Conservation (phyloP, 1,284 basidiomycete genomes). For the Stereum hirsutum region DNA sequence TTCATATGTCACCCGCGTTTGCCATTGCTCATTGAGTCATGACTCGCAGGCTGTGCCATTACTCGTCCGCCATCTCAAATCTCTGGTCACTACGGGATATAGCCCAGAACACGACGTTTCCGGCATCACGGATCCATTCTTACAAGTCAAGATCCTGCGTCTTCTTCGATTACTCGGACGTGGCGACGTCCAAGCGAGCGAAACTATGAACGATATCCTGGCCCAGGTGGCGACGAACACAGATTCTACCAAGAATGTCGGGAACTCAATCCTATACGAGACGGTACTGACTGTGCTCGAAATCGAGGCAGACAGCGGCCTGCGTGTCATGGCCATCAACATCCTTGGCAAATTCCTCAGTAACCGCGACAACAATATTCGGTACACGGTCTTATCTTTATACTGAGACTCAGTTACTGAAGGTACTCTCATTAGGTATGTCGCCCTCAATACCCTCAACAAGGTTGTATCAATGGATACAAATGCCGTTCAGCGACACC, state of each 20-base stretch:
- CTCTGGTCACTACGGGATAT: constrained; percentile 93
- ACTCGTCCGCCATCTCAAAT: constrained; percentile 93
- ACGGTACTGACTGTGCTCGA: constrained; percentile 97
- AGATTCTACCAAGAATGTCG: constrained; percentile 96
- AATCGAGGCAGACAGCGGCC: constrained; percentile 92
- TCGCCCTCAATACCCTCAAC: constrained; percentile 96
- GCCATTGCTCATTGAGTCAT: constrained; percentile 1
- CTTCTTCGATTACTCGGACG: constrained; percentile 83
- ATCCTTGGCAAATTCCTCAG: constrained; percentile 97
- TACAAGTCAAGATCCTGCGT: constrained; percentile 97
- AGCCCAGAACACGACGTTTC: constrained; percentile 99
- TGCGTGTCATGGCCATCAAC: constrained; percentile 99
- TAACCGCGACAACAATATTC: constrained; percentile 98
- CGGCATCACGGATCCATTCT: constrained; percentile 97
- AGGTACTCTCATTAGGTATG: constrained; percentile 58
- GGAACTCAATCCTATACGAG: constrained; percentile 97
- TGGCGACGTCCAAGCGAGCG: constrained; percentile 82
- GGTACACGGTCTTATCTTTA: constrained; percentile 37
- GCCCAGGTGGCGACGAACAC: constrained; percentile 98
- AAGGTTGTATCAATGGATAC: constrained; percentile 99
- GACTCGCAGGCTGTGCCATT: constrained; percentile 74
- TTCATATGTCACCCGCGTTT: not conserved
- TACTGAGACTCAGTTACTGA: not conserved
- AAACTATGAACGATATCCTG: constrained; percentile 97
- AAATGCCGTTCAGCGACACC: constrained; percentile 96